Base-by-base conservation (phyloP, 805 yeast genomes). In the Starmerella powellii region DNA sequence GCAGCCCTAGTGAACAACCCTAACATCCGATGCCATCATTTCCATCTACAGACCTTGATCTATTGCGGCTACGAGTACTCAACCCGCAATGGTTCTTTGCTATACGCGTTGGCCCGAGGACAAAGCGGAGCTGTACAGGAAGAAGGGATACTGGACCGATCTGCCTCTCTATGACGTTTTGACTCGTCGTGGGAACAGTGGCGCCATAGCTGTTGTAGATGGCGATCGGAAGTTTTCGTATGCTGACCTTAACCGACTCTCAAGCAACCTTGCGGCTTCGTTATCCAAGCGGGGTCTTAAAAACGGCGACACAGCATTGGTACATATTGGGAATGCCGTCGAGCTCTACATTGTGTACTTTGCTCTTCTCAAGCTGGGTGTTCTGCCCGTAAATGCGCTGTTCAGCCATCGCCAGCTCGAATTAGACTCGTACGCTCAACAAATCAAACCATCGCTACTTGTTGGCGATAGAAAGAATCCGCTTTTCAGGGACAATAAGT, bases 391-490 rank as follows among this genome's bases (percentile, higher is more conserved):
- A 3, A 46, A 46, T 17, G 49, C 49, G 1, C 40, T 46, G 16
- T 38, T 19, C 23, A 46, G 49, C 37, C 49, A 46, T 30, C 44
- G 47, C 13, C 39, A 38, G 33, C 38, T 38, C n/a, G 49, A 46
- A 27, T 31, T 46, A 5, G 42, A 34, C 15, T 32, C 49, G 2
- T 46, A 46, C 19, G 45, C 38, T 3, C 5, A 8, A 3, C 49
- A 46, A 16, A 37, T 42, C 11, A 44, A 46, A 38, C 49, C 49
- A 3, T 30, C 26, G 21, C 31, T 46, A 15, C 40, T 46, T 15
- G 33, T 46, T 21, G 49, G 45, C 5, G 49, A 46, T 24, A 38
- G 49, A 6, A 20, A 16, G 28, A 35, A 41, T 23, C 42, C 49
- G 8, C 33, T 46, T 11, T 46, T 46, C 38, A 18, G 26, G 13